Evolutionary conservation across 2,329 filamentous ascomycete genomes (phyloP).

Genomic region (Aspergillus jensenii): DNA sequence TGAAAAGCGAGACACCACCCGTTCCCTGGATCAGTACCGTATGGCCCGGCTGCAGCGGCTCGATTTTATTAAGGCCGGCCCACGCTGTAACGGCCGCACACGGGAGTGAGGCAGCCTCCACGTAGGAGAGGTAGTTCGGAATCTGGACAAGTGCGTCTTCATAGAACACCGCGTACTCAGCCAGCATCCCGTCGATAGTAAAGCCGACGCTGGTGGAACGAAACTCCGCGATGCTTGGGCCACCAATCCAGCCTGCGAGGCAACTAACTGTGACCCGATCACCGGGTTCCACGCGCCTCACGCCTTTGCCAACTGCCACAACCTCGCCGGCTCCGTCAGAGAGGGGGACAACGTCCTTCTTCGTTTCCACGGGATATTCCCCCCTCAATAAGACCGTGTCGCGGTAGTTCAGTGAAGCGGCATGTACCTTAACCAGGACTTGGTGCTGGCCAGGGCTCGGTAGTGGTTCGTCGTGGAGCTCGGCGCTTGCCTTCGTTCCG

Average conservation of each 20-base stretch:
- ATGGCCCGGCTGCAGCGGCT: constrained; percentile 3
- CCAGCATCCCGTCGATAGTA: background rate
- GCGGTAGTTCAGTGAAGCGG: background rate
- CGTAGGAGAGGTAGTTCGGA: background rate
- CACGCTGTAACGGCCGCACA: constrained; percentile 13
- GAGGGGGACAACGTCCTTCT: background rate
- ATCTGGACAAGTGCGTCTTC: background rate
- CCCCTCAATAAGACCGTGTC: background rate
- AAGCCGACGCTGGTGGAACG: background rate
- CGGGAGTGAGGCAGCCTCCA: constrained; percentile 11
- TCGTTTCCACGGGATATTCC: background rate
- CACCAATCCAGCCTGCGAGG: background rate
- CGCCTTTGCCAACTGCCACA: background rate
- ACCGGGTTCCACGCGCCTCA: background rate
- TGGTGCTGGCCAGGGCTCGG: background rate
- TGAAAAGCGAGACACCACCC: constrained; percentile 9
- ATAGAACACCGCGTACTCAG: background rate
- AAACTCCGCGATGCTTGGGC: background rate
- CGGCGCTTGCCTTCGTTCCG: background rate
- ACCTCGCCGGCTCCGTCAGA: background rate
- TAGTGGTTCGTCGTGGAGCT: background rate
- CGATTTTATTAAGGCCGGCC: constrained; percentile 6
- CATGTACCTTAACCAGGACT: background rate
- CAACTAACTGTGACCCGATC: background rate
- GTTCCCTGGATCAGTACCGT: constrained; percentile 12